phyloP scores from a whole-genome alignment of 768 basidiomycete genomes.

The Leccinum ochraceum region DNA sequence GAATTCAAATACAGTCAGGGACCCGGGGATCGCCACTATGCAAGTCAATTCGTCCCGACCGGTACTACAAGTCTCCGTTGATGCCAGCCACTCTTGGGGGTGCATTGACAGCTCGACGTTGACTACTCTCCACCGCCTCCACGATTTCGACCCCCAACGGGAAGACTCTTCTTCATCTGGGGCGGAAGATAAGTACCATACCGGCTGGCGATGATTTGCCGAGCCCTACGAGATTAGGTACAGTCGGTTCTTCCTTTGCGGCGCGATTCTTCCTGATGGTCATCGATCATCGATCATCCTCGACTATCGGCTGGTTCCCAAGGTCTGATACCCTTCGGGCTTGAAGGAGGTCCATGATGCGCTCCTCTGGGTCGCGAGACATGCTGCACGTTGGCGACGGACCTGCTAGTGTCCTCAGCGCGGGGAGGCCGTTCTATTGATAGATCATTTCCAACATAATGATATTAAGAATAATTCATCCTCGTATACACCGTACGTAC shows the following conservation, averaged over 20 bases:
- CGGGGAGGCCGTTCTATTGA: too few species aligned
- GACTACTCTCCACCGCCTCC: constrained; percentile 50
- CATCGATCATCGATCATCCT: constrained; percentile 49
- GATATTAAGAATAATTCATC: too few species aligned
- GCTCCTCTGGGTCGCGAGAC: constrained; percentile 52
- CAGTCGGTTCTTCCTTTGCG: constrained; percentile 58
- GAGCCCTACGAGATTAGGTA: constrained; percentile 51
- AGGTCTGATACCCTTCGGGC: constrained; percentile 39
- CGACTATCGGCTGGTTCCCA: constrained; percentile 60
- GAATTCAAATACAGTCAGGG: constrained; percentile 56
- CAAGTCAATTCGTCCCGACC: neutral
- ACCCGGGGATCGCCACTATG: constrained; percentile 48
- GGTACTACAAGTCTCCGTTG: neutral
- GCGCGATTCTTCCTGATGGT: constrained; percentile 43
- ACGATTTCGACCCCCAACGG: constrained; percentile 22
- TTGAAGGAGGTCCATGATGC: constrained; percentile 59
- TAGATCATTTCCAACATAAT: too few species aligned
- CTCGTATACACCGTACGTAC: too few species aligned
- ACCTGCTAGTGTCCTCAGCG: neutral
- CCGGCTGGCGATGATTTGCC: constrained; percentile 48
- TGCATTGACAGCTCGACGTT: constrained; percentile 53
- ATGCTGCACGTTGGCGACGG: constrained; percentile 16
- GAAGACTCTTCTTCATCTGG: constrained; percentile 59
- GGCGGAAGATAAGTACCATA: constrained; percentile 57
- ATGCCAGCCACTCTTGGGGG: neutral